A percentile compares a stretch with the other conserved stretches of the same genome.
Evolutionary conservation across 1,284 basidiomycete genomes (phyloP).

Genomic region (Ganoderma resinaceum): DNA sequence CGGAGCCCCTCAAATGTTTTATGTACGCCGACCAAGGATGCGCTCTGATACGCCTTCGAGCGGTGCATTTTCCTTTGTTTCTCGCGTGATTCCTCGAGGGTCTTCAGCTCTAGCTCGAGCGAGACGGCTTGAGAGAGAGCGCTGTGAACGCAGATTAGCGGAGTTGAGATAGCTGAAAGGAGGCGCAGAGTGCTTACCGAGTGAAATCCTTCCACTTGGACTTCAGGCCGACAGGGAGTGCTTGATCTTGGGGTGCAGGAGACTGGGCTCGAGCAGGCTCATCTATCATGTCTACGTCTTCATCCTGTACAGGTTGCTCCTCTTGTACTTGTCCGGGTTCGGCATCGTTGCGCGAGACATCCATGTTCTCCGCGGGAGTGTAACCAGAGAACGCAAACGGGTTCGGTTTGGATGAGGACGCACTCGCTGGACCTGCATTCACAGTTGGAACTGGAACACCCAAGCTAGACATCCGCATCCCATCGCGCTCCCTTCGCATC

Average conservation of each 20-base stretch:
- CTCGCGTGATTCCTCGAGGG: conserved; percentile 13
- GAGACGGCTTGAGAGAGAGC: conserved; percentile 21
- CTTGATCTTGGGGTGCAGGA: not conserved
- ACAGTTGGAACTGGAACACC: conserved; percentile 18
- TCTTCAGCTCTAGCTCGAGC: conserved; percentile 11
- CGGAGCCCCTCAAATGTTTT: conserved; percentile 16
- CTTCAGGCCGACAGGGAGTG: not conserved
- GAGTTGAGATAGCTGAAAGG: too few species aligned
- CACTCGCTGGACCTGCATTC: conserved; percentile 11
- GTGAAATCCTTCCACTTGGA: conserved; percentile 24
- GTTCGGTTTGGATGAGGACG: conserved; percentile 14
- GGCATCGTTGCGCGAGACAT: conserved; percentile 1
- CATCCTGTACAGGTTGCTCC: not conserved
- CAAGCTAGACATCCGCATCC: conserved; percentile 16
- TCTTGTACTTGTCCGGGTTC: conserved; percentile 8
- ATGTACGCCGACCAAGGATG: conserved; percentile 21
- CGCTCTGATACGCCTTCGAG: conserved; percentile 17
- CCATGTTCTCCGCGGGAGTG: conserved; percentile 19
- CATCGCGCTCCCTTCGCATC: conserved; percentile 6
- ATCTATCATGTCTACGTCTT: conserved; percentile 8
- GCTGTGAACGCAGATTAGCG: conserved; percentile 12
- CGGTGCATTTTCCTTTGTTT: conserved; percentile 18
- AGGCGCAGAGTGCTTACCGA: conserved; percentile 13
- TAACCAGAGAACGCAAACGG: conserved; percentile 27
- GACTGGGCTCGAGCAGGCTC: not conserved